Base-by-base conservation (phyloP, 495 filamentous ascomycete genomes). In the Neurospora sp. region DNA sequence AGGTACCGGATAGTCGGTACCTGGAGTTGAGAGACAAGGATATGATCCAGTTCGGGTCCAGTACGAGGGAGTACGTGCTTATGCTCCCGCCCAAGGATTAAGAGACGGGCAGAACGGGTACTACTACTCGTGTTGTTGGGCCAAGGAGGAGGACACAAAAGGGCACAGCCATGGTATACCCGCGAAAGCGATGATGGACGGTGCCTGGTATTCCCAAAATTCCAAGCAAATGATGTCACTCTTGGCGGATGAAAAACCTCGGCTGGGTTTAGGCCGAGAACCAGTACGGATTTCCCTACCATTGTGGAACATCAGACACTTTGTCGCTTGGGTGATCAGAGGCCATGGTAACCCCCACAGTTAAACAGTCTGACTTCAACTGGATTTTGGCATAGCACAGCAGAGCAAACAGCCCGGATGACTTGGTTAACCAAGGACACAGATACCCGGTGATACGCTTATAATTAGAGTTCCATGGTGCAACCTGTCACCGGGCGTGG, bases 1-100 rank as follows among this genome's bases (percentile, higher is more conserved):
- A 81, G 77, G 82, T 96, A 5, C 92, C 92, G 2, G 86, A 84
- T 11, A 91, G 91, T 79, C 86, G 94, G 71, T 99, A 93, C 81
- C 81, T 98, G 48, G 96, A 98, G 81, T 80, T 98, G 71, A 88
- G 88, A 79, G 91, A 95, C 79, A 94, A 93, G 80, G 96, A 99
- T 81, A 88, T 98, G 78, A 80, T 99, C 62, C 88, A 87, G 80
- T 97, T 98, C 83, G 96, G 94, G 20, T 84, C 90, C 70, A 97
- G 94, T 81, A 91, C 91, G 69, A 89, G 94, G 75, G 93, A 97
- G 80, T 97, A 96, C 78, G 92, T 96, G 27, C 79, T 95, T 72
- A 92, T 96, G 91, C 85, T 94, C 62, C 84, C 86, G 10, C 84
- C 85, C 14, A 84, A 80, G 69, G 79, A 81, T 46, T 87, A 76